A percentile compares a stretch with the other conserved stretches of the same genome.
phyloP scores from a whole-genome alignment of 768 basidiomycete genomes.

The Lactarius deliciosus region DNA sequence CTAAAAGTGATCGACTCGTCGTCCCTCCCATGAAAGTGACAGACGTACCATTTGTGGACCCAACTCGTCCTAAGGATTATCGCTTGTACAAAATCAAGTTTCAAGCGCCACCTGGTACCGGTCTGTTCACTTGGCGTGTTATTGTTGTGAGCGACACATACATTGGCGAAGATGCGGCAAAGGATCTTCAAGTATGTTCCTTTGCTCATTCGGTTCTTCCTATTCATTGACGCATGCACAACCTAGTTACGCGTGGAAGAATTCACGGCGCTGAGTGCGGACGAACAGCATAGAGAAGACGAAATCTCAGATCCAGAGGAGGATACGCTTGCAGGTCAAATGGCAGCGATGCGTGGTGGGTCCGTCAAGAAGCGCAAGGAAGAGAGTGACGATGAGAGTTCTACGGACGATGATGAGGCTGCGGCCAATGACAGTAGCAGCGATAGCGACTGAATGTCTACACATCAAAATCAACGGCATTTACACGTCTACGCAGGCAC shows the following conservation, averaged over 20 bases:
- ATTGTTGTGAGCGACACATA: slow-evolving; percentile 87
- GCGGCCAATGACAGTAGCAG: slow-evolving; percentile 53
- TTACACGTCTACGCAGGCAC: not conserved
- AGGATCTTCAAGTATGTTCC: slow-evolving; percentile 66
- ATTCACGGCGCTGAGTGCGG: slow-evolving; percentile 51
- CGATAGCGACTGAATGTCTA: slow-evolving; percentile 45
- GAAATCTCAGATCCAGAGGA: slow-evolving; percentile 99
- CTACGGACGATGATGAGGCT: slow-evolving; percentile 49
- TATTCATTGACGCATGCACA: slow-evolving; percentile 8
- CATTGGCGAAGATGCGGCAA: slow-evolving; percentile 73
- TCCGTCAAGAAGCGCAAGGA: slow-evolving; percentile 65
- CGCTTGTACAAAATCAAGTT: slow-evolving; percentile 90
- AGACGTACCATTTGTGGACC: slow-evolving; percentile 69
- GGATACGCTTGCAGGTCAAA: slow-evolving; percentile 94
- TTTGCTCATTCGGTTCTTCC: not conserved
- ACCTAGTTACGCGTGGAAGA: slow-evolving; percentile 82
- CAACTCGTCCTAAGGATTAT: slow-evolving; percentile 54
- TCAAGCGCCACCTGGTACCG: slow-evolving; percentile 85
- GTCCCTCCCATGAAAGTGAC: slow-evolving; percentile 82
- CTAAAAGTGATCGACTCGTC: slow-evolving; percentile 79
- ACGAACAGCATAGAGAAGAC: slow-evolving; percentile 71
- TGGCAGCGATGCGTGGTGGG: slow-evolving; percentile 93
- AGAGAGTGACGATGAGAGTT: slow-evolving; percentile 54
- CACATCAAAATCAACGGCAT: slow-evolving; percentile 11
- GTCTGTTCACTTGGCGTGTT: slow-evolving; percentile 86